Percentiles rank a stretch among this genome's conserved stretches.
These are phyloP conservation scores for Anastatica hierochuntica DNA, from an alignment of 345 rosid genomes.

Conservation along the genomic window DNA sequence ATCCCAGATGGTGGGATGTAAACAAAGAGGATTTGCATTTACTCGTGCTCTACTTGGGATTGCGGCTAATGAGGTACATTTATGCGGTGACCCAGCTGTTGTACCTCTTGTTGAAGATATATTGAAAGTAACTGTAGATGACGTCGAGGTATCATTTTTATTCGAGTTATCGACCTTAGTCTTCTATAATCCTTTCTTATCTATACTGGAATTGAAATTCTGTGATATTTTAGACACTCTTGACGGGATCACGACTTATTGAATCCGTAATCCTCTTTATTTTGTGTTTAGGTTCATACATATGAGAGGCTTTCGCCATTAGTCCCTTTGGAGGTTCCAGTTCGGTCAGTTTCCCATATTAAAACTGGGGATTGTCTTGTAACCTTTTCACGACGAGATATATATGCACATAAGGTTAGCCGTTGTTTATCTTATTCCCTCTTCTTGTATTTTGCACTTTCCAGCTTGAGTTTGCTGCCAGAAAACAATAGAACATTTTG, in stretches of 20 bases:
- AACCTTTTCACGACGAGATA: conserved; percentile 65
- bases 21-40: conserved; percentile 76
- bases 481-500: background rate
- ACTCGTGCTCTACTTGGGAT: conserved; percentile 88
- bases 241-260: background rate
- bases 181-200: background rate
- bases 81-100: conserved; percentile 89
- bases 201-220: too few relatives aligned
- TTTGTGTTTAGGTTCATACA: conserved; percentile 39
- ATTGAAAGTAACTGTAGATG: conserved; percentile 67
- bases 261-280: background rate
- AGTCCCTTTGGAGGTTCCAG: conserved; percentile 52
- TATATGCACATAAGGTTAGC: conserved; percentile 65
- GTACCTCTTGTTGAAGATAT: conserved; percentile 78
- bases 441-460: background rate
- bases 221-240: background rate
- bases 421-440: conserved; percentile 6
- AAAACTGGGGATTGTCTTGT: conserved; percentile 75
- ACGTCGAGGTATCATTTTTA: conserved; percentile 45
- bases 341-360: conserved; percentile 53
- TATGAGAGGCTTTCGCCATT: conserved; percentile 83
- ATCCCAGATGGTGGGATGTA: conserved; percentile 75
- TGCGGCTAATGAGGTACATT: conserved; percentile 79
- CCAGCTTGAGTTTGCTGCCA: conserved; percentile 8
- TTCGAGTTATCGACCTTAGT: background rate